phyloP scores from a whole-genome alignment of 1,284 basidiomycete genomes.

The Ustilago cynodontis region DNA sequence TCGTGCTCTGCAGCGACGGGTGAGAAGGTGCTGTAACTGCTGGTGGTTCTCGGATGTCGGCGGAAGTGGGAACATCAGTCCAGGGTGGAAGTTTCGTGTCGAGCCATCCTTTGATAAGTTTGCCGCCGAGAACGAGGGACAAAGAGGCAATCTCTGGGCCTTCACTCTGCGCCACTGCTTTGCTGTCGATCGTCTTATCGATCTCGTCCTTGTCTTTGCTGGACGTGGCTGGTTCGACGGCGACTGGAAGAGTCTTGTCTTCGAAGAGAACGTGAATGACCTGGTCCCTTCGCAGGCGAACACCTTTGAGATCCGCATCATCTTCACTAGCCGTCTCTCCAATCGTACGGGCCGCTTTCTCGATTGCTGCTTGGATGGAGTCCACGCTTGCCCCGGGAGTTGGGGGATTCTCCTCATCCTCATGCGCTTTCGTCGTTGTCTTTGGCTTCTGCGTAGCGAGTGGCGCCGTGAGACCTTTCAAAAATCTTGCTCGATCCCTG shows the following conservation, averaged over 20 bases:
- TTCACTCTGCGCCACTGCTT: neutral
- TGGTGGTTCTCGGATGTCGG: conserved; percentile 35
- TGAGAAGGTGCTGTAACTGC: conserved; percentile 12
- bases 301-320: conserved; percentile 48
- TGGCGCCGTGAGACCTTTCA: conserved; percentile 55
- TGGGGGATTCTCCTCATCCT: neutral
- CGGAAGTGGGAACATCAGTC: conserved; percentile 31
- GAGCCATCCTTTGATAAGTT: conserved; percentile 54
- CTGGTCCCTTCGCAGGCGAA: conserved; percentile 56
- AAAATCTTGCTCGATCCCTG: conserved; percentile 62
- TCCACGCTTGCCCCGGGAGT: conserved; percentile 2
- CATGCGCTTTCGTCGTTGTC: neutral
- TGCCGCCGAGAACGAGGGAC: conserved; percentile 44
- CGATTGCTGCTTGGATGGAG: conserved; percentile 27
- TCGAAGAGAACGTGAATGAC: conserved; percentile 59
- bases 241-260: conserved; percentile 14
- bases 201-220: neutral
- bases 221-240: neutral
- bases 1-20: conserved; percentile 22
- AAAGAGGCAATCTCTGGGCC: conserved; percentile 37
- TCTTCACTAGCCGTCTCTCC: conserved; percentile 38
- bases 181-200: neutral
- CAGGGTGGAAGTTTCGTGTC: conserved; percentile 40
- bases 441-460: conserved; percentile 10
- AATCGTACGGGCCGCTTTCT: conserved; percentile 17